phyloP scores from a whole-genome alignment of 2,329 filamentous ascomycete species.

The Calonectria leucothoes region DNA sequence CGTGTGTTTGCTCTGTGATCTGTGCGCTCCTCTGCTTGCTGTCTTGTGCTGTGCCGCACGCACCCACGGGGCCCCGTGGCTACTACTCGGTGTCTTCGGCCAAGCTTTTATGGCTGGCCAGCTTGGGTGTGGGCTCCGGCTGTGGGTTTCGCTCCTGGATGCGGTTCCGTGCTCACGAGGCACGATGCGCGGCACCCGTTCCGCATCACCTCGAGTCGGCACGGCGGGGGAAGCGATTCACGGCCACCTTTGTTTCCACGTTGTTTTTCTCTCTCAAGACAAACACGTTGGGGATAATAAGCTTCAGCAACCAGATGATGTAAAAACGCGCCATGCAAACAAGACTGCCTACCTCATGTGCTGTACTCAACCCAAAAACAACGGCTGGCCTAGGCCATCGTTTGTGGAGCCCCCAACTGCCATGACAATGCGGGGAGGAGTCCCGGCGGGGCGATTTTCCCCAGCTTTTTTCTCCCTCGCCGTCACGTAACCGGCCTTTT shows the following conservation, averaged over 20 bases:
- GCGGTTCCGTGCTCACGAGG: not conserved
- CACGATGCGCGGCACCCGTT: not conserved
- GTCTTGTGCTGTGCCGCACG: not conserved
- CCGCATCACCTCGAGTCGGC: not conserved
- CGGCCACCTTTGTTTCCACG: no score
- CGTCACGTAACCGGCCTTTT: constrained; percentile 1
- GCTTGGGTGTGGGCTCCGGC: not conserved
- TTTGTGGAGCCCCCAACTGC: not conserved
- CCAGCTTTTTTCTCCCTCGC: not conserved
- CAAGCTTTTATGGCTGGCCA: not conserved
- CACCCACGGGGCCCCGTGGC: not conserved
- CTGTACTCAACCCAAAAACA: no score
- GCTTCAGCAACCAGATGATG: not conserved
- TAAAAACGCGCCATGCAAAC: no score
- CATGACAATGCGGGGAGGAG: not conserved
- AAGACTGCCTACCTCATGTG: not conserved
- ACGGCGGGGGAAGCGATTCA: not conserved
- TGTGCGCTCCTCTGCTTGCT: not conserved
- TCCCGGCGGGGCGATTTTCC: constrained; percentile 2
- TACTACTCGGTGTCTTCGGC: not conserved
- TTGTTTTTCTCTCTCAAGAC: not conserved
- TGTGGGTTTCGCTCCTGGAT: not conserved
- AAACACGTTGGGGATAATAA: not conserved
- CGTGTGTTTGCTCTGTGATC: not conserved
- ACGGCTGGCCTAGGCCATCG: not conserved